Evolutionary conservation across 1,284 basidiomycete species (phyloP), one percentile per base, ranked within the genome.

Genomic region (Puccinia polysora): DNA sequence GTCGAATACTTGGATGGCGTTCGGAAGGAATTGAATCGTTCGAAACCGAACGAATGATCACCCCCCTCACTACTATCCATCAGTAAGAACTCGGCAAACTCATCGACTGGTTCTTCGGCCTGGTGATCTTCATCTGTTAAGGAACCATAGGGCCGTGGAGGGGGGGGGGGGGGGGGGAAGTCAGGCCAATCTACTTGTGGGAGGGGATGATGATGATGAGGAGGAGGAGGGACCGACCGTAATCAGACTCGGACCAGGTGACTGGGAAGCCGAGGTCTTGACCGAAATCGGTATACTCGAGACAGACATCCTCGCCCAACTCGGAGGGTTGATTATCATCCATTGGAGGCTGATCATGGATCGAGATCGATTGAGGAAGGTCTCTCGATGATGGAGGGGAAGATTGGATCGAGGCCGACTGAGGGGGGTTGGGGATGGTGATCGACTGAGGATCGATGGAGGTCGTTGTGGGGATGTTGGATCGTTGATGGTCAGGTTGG

Each of bases 281-380:
- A 32, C 58, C 68, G 52, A 70, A 70, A 23, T 70, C 68, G 12
- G 68, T 70, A 28, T 70, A 70, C 62, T 70, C 68, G 6, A 70
- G 43, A 62, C 56, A 70, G 10, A 70, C 68, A 53, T 70, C 68
- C 43, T 70, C 68, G 15, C 68, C 68, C 12, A 70, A 50, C 49
- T 70, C 68, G 2, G 68, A 70, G 20, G 68, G 55, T 32, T 70
- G 45, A n/a, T 55, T 28, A 18, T 63, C 60, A 45, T 45, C 40
- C 10, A 45, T n/a, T 45, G 10, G 40, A 49, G 1, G 10, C 32
- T 28, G 20, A 32, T 30, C n/a, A 10, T 45, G 10, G 40, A 45
- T 2, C 18, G 12, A n/a, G 59, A 36, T 25, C 34, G 55, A 38
- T 10, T 10, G 40, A 45, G n/a, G 40, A n/a, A 45, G n/a, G 40